Evolutionary conservation across 2,329 filamentous ascomycete genomes (phyloP).

Genomic region (Calonectria crousiana): DNA sequence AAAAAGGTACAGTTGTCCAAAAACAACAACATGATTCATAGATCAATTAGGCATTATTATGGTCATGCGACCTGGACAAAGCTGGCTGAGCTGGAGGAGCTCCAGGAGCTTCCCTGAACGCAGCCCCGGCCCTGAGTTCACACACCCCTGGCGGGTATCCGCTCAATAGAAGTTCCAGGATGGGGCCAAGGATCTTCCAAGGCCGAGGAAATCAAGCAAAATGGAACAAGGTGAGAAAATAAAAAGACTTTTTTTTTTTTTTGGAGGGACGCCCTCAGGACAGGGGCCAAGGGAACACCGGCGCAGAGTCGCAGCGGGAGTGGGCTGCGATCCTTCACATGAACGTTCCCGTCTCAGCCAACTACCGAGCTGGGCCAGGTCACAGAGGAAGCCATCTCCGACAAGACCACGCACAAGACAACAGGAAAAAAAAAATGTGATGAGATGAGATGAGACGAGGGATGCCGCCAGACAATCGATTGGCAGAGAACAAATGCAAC

Average conservation of each 20-base stretch:
- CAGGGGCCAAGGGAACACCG: background rate
- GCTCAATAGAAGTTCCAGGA: constrained; percentile 13
- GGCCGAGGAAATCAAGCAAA: background rate
- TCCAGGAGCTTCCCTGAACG: constrained; percentile 10
- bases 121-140: background rate
- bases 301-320: constrained; percentile 16
- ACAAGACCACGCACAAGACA: background rate
- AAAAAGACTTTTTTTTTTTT: background rate
- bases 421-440: too few species aligned
- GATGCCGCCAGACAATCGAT: background rate
- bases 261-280: background rate
- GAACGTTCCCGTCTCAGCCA: constrained; percentile 9
- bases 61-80: constrained; percentile 11
- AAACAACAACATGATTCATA: constrained; percentile 10
- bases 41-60: background rate
- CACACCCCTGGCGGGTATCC: constrained; percentile 15
- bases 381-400: background rate
- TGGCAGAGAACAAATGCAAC: background rate
- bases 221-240: constrained; percentile 13
- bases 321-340: constrained; percentile 19
- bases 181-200: constrained; percentile 11
- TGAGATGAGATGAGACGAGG: constrained; percentile 9
- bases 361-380: constrained; percentile 13
- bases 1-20: background rate
- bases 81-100: background rate